Evolutionary conservation across 306 rosid genomes (phyloP), one percentile per base, ranked within the genome.

Genomic region (Rubus idaeus): DNA sequence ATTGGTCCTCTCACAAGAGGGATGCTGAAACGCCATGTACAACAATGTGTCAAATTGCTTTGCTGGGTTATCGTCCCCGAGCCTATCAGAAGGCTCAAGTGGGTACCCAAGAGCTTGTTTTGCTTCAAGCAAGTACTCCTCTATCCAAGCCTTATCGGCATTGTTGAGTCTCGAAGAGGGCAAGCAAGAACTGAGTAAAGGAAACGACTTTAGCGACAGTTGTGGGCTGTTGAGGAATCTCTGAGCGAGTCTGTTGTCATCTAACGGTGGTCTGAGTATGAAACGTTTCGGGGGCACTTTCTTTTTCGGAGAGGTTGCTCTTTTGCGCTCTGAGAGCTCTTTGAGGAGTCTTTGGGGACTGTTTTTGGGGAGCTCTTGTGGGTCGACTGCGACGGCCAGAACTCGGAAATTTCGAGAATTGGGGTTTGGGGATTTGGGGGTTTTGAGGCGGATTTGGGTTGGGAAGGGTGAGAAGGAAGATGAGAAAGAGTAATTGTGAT

Each of bases 21-120:
- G 97, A 41, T 95, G 97, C 87, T 95, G 99, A 85, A 95, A 95
- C n/a, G 99, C 99, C 87, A 95, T 75, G 56, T 95, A 95, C 83
- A 95, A 37, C 87, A 95, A 60, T 1, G 91, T 85, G 76, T 95
- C 97, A 30, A 95, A 92, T 35, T 95, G 97, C 75, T 88, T 92
- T 0, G 97, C 97, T 0, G 99, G 97, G 63, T 92, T 92, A 61
- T 95, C 97, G 23, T 91, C 97, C 26, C 88, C 92, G 3, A 87
- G 83, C 6, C 66, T 75, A 4, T 90, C 97, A 3, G 96, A 92
- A 0, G 94, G 88, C 83, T 95, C 99, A 0, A 95, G 88, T 2
- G 99, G 89, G 82, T 92, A 92, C 51, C 99, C 99, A 0, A 95
- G 87, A 56, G 99, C 99, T 69, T 95, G 99, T 74, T 92, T 95